Percentiles rank a stretch among this genome's conserved stretches.
Conservation (phyloP, 345 rosid genomes). For the Gossypium thurberi region DNA sequence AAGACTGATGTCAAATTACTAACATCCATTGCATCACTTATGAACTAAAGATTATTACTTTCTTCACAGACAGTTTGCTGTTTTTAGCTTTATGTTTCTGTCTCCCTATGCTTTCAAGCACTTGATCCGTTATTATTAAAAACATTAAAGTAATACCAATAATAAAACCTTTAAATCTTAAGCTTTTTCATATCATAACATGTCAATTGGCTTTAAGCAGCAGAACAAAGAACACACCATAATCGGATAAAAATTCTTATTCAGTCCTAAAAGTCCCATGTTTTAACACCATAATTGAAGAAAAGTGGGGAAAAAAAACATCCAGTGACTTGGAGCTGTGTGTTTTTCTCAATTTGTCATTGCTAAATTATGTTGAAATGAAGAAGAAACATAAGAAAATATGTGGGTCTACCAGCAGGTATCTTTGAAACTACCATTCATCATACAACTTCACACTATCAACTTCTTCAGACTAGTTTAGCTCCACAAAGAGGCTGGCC, state of each 20-base stretch:
- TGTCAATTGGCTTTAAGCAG: not conserved
- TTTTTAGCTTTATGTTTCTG: no score
- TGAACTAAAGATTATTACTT: no score
- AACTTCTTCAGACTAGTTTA: slow-evolving; percentile 34
- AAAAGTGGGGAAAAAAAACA: not conserved
- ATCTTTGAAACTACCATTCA: slow-evolving; percentile 5
- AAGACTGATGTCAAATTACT: no score
- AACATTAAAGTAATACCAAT: no score
- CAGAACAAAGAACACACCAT: not conserved
- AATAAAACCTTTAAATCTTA: no score
- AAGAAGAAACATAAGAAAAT: slow-evolving; percentile 15
- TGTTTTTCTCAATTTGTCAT: slow-evolving; percentile 6
- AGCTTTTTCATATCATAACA: no score
- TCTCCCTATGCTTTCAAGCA: no score
- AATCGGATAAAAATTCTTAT: not conserved
- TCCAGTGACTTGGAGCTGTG: not conserved
- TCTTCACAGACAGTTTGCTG: no score
- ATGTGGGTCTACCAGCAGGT: slow-evolving; percentile 11
- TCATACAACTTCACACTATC: slow-evolving; percentile 10
- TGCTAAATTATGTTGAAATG: slow-evolving; percentile 14
- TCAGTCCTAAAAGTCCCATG: not conserved
- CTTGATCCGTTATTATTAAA: no score
- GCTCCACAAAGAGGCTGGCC: slow-evolving; percentile 96
- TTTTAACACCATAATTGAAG: not conserved
- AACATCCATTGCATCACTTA: no score